Evolutionary conservation across 73 alveolate genomes (phyloP).

Genomic region (Durusdinium trenchii): DNA sequence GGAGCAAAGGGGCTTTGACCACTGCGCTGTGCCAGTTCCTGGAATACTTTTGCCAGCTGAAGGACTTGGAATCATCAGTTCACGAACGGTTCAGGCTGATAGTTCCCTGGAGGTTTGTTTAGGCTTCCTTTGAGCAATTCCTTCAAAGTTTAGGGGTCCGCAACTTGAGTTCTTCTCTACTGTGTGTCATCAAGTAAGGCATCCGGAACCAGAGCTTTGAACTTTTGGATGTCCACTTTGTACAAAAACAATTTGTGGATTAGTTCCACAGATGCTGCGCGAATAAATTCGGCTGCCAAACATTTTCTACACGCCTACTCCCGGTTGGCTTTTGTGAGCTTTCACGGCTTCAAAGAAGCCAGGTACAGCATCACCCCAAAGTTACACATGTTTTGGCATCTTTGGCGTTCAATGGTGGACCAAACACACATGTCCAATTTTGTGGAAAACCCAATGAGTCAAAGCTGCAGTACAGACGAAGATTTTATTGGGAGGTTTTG

Average conservation of each 20-base stretch:
- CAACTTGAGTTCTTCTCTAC: neutral
- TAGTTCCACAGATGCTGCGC: neutral
- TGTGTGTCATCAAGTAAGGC: neutral
- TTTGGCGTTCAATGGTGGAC: neutral
- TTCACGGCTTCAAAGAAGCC: neutral
- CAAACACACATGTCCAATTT: neutral
- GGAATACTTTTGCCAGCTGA: neutral
- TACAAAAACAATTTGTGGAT: neutral
- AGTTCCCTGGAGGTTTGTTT: neutral
- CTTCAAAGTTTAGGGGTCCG: neutral
- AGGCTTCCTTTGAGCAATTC: neutral
- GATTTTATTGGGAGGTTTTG: conserved; percentile 50
- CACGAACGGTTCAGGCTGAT: conserved; percentile 5
- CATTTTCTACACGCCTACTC: conserved; percentile 8
- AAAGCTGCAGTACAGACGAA: neutral
- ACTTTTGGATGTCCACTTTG: conserved; percentile 2
- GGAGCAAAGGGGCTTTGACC: conserved; percentile 53
- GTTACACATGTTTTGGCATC: conserved; percentile 44
- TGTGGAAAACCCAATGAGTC: neutral
- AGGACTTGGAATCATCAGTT: neutral
- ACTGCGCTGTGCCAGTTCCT: conserved; percentile 30
- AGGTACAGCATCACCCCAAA: neutral
- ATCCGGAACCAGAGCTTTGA: neutral
- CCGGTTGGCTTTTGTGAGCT: neutral
- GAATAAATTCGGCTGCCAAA: neutral